These are phyloP conservation scores for Aspergillus terreus DNA, from an alignment of 2,329 filamentous ascomycete species.

Conservation along the genomic window DNA sequence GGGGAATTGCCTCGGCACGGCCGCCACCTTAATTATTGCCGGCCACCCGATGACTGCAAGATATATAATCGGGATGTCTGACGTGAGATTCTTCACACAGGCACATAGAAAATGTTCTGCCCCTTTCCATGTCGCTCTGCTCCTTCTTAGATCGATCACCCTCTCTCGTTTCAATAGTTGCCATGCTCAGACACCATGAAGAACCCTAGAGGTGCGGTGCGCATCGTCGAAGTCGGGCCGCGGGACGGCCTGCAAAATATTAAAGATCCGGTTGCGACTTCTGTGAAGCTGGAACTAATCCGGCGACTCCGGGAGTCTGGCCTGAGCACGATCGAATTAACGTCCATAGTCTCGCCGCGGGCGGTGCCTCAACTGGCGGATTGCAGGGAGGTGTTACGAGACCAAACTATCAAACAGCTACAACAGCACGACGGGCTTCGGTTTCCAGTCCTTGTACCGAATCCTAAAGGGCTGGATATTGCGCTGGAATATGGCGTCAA, in stretches of 20 bases:
- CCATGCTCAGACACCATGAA: conserved; percentile 4
- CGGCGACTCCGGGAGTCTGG: conserved; percentile 66
- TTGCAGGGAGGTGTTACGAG: conserved; percentile 21
- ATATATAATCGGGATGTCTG: neutral
- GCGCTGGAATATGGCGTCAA: conserved; percentile 44
- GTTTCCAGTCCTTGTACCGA: conserved; percentile 40
- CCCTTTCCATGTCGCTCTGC: neutral
- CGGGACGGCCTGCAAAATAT: conserved; percentile 87
- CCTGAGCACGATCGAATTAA: conserved; percentile 70
- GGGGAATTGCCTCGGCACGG: neutral
- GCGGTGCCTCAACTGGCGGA: conserved; percentile 72
- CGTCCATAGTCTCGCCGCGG: conserved; percentile 78
- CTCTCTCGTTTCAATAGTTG: neutral
- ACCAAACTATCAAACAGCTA: conserved; percentile 53
- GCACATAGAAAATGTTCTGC: neutral
- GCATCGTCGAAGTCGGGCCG: conserved; percentile 78
- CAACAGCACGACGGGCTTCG: conserved; percentile 13
- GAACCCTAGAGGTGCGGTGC: conserved; percentile 29
- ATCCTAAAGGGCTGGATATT: conserved; percentile 50
- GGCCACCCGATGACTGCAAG: neutral
- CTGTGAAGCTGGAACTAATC: conserved; percentile 74
- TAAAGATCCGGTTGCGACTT: conserved; percentile 64
- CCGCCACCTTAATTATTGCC: neutral
- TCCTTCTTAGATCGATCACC: neutral
- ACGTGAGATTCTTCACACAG: neutral